Base-by-base conservation (phyloP, 768 basidiomycete species). In the Ephemerocybe angulata region DNA sequence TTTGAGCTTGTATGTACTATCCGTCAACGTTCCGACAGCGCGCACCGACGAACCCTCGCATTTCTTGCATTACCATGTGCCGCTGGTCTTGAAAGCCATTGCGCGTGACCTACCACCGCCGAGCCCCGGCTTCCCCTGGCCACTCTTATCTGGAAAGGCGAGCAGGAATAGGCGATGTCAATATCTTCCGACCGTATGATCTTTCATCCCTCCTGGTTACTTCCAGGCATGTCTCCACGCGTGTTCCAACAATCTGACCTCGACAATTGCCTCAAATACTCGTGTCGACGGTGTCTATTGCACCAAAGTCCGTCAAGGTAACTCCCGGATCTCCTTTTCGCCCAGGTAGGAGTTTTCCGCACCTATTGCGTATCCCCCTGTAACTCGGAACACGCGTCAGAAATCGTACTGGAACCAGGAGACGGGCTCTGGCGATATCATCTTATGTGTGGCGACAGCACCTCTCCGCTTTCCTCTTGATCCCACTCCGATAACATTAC, bases 401-500 rank as follows among this genome's bases (percentile, higher is more conserved):
- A 30, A 27, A 31, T 37, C n/a, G 8, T 22, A 27, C 47, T 37
- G 28, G 53, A 48, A 25, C 53, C 53, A 40, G 54, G 33, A 29
- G 35, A 38, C 21, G 54, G 48, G 48, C 48, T 55, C 54, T 3
- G 31, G 19, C 37, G 37, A 28, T 7, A 15, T 35, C 21, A 22
- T 43, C 21, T 10, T 46, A 7, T 28, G 17, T 48, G 10, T n/a
- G 21, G 11, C 29, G 21, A 22, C 37, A 13, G 13, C 17, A 52
- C 13, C 19, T 28, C 46, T 54, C 53, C 46, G 43, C 28, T 21
- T 8, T 28, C 40, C 11, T 22, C 33, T 13, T 33, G 44, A 46
- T 35, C 22, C 29, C 27, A 22, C 30, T 24, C 41, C 24, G 21
- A 50, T 55, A 55, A 48, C 30, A 22, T 55, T 55, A 55, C 41